Base-by-base conservation (phyloP, 306 rosid species). In the Dalbergia cochinchinensis region DNA sequence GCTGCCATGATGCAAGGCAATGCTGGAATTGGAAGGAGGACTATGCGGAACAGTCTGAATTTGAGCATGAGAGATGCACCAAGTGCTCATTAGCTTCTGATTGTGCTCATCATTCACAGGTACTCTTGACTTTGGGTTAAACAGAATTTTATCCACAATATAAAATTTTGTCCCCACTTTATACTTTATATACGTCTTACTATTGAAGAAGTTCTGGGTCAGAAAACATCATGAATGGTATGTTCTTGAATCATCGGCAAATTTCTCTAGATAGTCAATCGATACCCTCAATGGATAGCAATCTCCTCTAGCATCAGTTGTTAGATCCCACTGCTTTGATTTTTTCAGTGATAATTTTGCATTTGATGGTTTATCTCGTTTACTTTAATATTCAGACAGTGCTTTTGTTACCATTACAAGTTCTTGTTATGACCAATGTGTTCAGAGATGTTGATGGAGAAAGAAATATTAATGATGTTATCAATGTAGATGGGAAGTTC, bases 1-100 rank as follows among this genome's bases (percentile, higher is more conserved):
- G 92, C 89, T 65, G 98, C 98, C 69, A 94, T 94, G 98, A 94
- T 94, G 98, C 97, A 88, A 82, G 98, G 98, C 73, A 94, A 92
- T 78, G 87, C 87, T 53, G 92, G 92, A 65, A 58, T 94, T 66
- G 98, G 98, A 84, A 90, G 98, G 84, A 90, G 98, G 89, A 94
- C 97, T 44, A 92, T 94, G 94, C 87, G 97, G 64, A 92, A 94
- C 83, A 94, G 98, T 86, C 69, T 94, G 78, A 94, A 94, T 83
- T 85, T 94, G 84, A 92, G 96, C 91, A 91, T 94, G 97, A 89
- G 98, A 76, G 98, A 92, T 69, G 97, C 87, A 37, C 89, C 98
- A 37, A 82, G 91, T 84, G 82, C 91, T 77, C 87, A 33, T 71
- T 92, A 90, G 85, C 88, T 83, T 77, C 61, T 31, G 15, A 70